Percentiles rank a stretch among this genome's conserved stretches.
These are phyloP conservation scores for Gleditsia sinensis DNA, from an alignment of 306 rosid species.

Conservation along the genomic window DNA sequence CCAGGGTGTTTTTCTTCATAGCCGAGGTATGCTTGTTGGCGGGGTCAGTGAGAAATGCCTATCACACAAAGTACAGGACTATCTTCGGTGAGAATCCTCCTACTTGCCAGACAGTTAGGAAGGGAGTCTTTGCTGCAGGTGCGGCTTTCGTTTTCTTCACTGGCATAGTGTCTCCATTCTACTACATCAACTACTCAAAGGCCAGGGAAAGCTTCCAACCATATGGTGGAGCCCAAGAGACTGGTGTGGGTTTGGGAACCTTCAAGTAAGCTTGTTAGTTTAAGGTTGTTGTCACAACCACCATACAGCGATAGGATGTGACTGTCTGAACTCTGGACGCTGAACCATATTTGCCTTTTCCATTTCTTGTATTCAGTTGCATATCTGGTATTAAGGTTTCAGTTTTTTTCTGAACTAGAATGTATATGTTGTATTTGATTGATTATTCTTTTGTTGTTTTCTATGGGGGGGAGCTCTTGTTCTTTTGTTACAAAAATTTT, in stretches of 20 bases:
- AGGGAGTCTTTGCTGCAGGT: constrained; percentile 69
- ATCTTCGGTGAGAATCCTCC: constrained; percentile 39
- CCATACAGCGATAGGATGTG: constrained; percentile 5
- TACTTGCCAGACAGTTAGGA: constrained; percentile 59
- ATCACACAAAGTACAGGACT: constrained; percentile 63
- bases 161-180: constrained; percentile 54
- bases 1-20: constrained; percentile 19
- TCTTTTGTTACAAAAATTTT: not conserved
- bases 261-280: constrained; percentile 47
- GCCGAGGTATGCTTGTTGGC: constrained; percentile 49
- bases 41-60: constrained; percentile 68
- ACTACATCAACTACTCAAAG: constrained; percentile 57
- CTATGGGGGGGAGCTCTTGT: not conserved
- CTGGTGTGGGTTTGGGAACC: constrained; percentile 65
- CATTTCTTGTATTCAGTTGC: constrained; percentile 27
- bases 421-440: not conserved
- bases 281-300: not conserved
- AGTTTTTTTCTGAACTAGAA: not conserved
- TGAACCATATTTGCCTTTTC: too few relatives aligned
- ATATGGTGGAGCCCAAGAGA: constrained; percentile 45
- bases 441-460: not conserved
- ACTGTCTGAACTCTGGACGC: constrained; percentile 19
- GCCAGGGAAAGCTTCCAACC: constrained; percentile 65
- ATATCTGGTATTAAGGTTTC: constrained; percentile 26
- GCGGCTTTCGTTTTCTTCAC: constrained; percentile 64